These are phyloP conservation scores for Debaryomyces sp. DNA, from an alignment of 1,139 yeast species.

Conservation along the genomic window DNA sequence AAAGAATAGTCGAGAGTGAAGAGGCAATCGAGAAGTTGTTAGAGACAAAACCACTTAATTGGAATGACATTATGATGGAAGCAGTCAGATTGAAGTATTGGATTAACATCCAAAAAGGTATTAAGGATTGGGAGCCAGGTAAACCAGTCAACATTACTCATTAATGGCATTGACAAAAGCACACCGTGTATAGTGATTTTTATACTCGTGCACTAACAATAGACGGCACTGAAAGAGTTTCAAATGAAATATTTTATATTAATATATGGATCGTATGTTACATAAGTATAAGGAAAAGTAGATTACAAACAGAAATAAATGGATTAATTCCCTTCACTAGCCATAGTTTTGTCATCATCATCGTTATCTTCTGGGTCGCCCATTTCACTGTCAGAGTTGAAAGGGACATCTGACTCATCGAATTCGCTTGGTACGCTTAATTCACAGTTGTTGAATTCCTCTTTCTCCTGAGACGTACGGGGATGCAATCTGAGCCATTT, in stretches of 20 bases:
- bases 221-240: not conserved
- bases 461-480: slow-evolving; percentile 54
- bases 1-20: slow-evolving; percentile 49
- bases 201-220: not conserved
- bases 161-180: slow-evolving; percentile 21
- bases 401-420: slow-evolving; percentile 25
- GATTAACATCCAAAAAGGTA: slow-evolving; percentile 73
- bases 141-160: slow-evolving; percentile 66
- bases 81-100: slow-evolving; percentile 82
- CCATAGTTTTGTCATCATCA: slow-evolving; percentile 51
- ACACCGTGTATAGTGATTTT: not conserved
- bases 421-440: slow-evolving; percentile 54
- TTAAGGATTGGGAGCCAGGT: slow-evolving; percentile 79
- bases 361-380: slow-evolving; percentile 27
- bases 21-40: slow-evolving; percentile 31
- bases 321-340: slow-evolving; percentile 34
- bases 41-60: slow-evolving; percentile 40
- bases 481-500: slow-evolving; percentile 88
- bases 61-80: slow-evolving; percentile 62
- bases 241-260: not conserved
- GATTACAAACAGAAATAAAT: not conserved
- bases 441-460: slow-evolving; percentile 65
- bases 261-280: slow-evolving; percentile 5
- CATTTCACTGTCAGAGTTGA: slow-evolving; percentile 22
- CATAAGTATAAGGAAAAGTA: not conserved